Percentiles rank a stretch among this genome's conserved stretches.
phyloP scores from a whole-genome alignment of 2,329 filamentous ascomycete genomes.

The Ophioceras dolichostomum region DNA sequence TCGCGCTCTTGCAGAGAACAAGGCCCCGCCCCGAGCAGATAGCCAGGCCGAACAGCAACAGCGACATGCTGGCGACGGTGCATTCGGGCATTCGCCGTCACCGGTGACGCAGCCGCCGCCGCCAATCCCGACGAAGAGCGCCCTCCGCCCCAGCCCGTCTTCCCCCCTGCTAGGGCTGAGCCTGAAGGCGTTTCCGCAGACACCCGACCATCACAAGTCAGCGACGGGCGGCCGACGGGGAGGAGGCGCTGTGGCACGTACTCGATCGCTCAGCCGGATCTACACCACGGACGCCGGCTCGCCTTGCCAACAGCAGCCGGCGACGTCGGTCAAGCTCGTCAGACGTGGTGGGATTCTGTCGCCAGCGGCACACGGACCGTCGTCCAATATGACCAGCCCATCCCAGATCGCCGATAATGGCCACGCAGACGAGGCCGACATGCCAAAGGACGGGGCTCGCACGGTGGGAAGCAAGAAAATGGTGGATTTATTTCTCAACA shows the following conservation, averaged over 20 bases:
- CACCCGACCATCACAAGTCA: not conserved
- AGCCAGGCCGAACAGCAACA: too few relatives aligned
- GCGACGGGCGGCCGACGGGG: not conserved
- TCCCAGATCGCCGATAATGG: too few relatives aligned
- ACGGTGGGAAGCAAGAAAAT: conserved; percentile 30
- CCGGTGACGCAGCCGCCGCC: too few relatives aligned
- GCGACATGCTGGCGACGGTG: too few relatives aligned
- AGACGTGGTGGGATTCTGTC: too few relatives aligned
- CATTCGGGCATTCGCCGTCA: too few relatives aligned
- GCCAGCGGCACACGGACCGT: too few relatives aligned
- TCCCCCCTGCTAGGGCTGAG: not conserved
- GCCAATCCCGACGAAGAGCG: too few relatives aligned
- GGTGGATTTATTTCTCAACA: conserved; percentile 42
- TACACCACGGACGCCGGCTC: conserved; percentile 1
- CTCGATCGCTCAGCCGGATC: not conserved
- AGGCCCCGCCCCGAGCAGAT: too few relatives aligned
- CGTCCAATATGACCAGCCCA: too few relatives aligned
- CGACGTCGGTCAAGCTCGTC: conserved; percentile 1
- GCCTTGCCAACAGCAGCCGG: not conserved
- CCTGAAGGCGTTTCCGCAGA: not conserved
- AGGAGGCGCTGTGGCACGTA: not conserved
- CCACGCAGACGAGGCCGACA: not conserved
- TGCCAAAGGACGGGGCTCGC: conserved; percentile 11
- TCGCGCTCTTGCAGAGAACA: not conserved
- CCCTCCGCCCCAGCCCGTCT: not conserved